Percentiles rank a stretch among this genome's conserved stretches.
These are phyloP conservation scores for Phoma herbarum DNA, from an alignment of 2,329 filamentous ascomycete species.

Conservation along the genomic window DNA sequence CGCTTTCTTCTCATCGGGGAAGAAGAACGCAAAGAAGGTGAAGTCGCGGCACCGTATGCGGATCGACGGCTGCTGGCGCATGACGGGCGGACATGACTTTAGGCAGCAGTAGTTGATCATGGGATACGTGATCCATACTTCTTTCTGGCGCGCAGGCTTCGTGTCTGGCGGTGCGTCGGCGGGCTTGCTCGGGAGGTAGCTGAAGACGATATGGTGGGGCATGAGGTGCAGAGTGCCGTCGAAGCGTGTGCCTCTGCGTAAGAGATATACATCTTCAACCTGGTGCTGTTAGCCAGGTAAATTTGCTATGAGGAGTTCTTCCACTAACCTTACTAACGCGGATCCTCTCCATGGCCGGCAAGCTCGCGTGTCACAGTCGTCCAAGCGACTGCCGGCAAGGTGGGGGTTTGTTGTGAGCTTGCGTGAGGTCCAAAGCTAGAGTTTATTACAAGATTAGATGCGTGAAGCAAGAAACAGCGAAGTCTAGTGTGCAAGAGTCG, in stretches of 20 bases:
- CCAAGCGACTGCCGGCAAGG: constrained; percentile 15
- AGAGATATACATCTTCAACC: constrained; percentile 70
- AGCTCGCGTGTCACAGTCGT: constrained; percentile 20
- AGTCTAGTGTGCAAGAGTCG: not conserved
- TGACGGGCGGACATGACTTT: constrained; percentile 74
- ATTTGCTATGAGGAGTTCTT: not conserved
- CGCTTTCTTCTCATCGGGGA: constrained; percentile 75
- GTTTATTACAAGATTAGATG: constrained; percentile 1
- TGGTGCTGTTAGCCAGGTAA: constrained; percentile 37
- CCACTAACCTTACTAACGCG: constrained; percentile 55
- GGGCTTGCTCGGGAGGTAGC: constrained; percentile 59
- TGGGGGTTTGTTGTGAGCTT: constrained; percentile 3
- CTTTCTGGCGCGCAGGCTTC: constrained; percentile 63
- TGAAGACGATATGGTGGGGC: constrained; percentile 72
- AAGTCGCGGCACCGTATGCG: constrained; percentile 93
- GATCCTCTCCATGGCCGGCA: constrained; percentile 55
- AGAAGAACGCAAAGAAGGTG: constrained; percentile 90
- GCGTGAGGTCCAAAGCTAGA: not conserved
- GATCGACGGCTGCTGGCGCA: constrained; percentile 79
- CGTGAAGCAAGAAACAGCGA: not conserved
- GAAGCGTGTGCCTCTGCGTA: constrained; percentile 64
- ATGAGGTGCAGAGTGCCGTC: constrained; percentile 69
- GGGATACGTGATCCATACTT: constrained; percentile 94
- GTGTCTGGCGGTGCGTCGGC: constrained; percentile 47
- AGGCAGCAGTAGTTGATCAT: constrained; percentile 85